Percentiles rank a stretch among this genome's conserved stretches.
Evolutionary conservation across 2,329 filamentous ascomycete genomes (phyloP).

Genomic region (Fusarium sp.): DNA sequence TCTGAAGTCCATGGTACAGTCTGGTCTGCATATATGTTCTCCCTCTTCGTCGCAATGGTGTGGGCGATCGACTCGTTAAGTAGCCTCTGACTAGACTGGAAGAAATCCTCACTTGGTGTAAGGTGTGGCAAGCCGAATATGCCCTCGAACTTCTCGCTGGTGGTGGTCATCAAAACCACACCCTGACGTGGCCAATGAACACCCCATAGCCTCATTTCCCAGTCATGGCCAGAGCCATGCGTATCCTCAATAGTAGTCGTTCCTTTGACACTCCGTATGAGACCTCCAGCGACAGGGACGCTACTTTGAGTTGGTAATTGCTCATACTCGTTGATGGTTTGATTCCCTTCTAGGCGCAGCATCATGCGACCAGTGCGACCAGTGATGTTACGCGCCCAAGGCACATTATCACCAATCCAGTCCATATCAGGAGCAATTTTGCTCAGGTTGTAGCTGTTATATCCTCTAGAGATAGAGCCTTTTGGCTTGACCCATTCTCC

Average conservation of each 20-base stretch:
- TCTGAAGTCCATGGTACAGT: slow-evolving; percentile 82
- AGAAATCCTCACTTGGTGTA: slow-evolving; percentile 67
- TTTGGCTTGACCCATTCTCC: slow-evolving; percentile 77
- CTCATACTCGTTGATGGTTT: slow-evolving; percentile 57
- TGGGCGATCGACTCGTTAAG: slow-evolving; percentile 78
- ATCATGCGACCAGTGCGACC: slow-evolving; percentile 75
- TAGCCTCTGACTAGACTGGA: slow-evolving; percentile 67
- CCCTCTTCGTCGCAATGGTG: slow-evolving; percentile 72
- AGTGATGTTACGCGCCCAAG: slow-evolving; percentile 85
- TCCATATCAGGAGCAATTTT: slow-evolving; percentile 71
- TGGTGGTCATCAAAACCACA: slow-evolving; percentile 82
- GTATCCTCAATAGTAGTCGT: slow-evolving; percentile 77
- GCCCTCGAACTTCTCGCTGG: slow-evolving; percentile 93
- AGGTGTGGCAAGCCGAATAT: slow-evolving; percentile 91
- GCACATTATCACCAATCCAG: slow-evolving; percentile 67
- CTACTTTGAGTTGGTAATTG: slow-evolving; percentile 48
- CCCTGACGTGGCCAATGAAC: slow-evolving; percentile 88
- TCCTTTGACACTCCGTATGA: slow-evolving; percentile 74
- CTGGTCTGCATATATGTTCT: slow-evolving; percentile 62
- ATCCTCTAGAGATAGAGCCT: slow-evolving; percentile 57
- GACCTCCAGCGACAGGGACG: slow-evolving; percentile 56
- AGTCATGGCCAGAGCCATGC: slow-evolving; percentile 73
- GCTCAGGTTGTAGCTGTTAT: slow-evolving; percentile 69
- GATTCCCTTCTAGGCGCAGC: slow-evolving; percentile 70
- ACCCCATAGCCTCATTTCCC: slow-evolving; percentile 83